Evolutionary conservation across 495 filamentous ascomycete genomes (phyloP).

Genomic region (Podospora appendiculata): DNA sequence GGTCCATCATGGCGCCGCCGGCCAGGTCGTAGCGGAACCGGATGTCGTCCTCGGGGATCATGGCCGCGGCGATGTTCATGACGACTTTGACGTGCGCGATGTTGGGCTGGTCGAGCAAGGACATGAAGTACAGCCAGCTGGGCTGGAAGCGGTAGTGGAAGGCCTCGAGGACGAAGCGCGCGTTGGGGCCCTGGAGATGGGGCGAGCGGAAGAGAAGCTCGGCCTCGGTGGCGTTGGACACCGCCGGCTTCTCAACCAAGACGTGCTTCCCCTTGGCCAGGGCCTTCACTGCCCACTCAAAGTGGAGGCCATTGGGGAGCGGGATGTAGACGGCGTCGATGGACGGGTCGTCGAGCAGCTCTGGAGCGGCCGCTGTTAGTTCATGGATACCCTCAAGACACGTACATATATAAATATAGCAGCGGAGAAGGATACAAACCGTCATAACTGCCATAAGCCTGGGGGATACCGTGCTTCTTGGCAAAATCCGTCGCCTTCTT

Average conservation of each 20-base stretch:
- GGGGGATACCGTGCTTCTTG: conserved; percentile 47
- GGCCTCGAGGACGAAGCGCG: conserved; percentile 51
- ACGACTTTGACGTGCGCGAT: conserved; percentile 28
- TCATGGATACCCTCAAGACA: no score
- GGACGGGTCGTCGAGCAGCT: conserved; percentile 43
- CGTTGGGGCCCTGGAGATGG: conserved; percentile 14
- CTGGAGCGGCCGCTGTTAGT: conserved; percentile 3
- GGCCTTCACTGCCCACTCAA: conserved; percentile 46
- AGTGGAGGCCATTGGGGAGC: conserved; percentile 45
- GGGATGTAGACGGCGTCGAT: conserved; percentile 47
- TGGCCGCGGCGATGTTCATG: conserved; percentile 19
- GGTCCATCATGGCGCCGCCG: conserved; percentile 54
- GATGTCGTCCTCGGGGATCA: conserved; percentile 41
- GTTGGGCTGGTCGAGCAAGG: conserved; percentile 29
- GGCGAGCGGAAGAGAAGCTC: conserved; percentile 32
- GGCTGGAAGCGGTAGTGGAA: conserved; percentile 52
- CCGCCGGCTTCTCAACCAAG: conserved; percentile 49
- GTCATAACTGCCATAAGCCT: conserved; percentile 42
- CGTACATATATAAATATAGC: no score
- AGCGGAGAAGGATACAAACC: no score
- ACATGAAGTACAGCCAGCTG: conserved; percentile 41
- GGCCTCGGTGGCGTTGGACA: conserved; percentile 43
- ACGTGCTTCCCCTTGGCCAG: conserved; percentile 52
- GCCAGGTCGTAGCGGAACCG: conserved; percentile 45
- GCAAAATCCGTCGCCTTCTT: conserved; percentile 48